Conservation (phyloP, 768 basidiomycete genomes). For the Asterophora lycoperdoides region DNA sequence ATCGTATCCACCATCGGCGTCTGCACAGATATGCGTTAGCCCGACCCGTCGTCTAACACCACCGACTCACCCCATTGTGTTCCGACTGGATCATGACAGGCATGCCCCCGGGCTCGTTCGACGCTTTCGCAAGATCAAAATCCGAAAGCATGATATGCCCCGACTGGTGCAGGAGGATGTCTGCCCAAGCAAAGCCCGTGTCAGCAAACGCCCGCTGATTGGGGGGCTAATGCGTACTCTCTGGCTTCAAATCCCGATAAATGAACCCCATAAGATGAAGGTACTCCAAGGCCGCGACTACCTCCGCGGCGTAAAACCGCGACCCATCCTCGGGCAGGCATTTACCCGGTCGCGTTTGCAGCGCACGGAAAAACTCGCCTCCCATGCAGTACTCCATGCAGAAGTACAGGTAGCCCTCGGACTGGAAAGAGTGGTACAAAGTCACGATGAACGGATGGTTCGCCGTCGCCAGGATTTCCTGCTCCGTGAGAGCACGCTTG, state of each 20-base stretch:
- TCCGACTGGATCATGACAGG: conserved; percentile 87
- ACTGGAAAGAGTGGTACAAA: conserved; percentile 98
- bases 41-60: conserved; percentile 11
- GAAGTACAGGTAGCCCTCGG: conserved; percentile 95
- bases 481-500: conserved; percentile 96
- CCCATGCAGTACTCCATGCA: conserved; percentile 99
- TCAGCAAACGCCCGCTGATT: conserved; percentile 6
- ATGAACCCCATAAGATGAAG: conserved; percentile 99
- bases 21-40: conserved; percentile 35
- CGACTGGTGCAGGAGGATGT: conserved; percentile 94
- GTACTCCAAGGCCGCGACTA: conserved; percentile 96
- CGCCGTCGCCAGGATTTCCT: conserved; percentile 96
- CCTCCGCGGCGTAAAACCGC: conserved; percentile 98
- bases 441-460: conserved; percentile 99
- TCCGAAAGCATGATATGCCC: conserved; percentile 99
- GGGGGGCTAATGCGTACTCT: conserved; percentile 65
- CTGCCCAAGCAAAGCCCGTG: conserved; percentile 36
- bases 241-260: conserved; percentile 98
- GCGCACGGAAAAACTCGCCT: conserved; percentile 97
- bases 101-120: conserved; percentile 76
- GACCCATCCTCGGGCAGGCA: conserved; percentile 94
- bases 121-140: conserved; percentile 98
- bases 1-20: conserved; percentile 93
- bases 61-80: conserved; percentile 74
- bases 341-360: conserved; percentile 95